These are phyloP conservation scores for Bothriochloa decipiens DNA, from an alignment of 176 grass and related monocot species.

Conservation along the genomic window DNA sequence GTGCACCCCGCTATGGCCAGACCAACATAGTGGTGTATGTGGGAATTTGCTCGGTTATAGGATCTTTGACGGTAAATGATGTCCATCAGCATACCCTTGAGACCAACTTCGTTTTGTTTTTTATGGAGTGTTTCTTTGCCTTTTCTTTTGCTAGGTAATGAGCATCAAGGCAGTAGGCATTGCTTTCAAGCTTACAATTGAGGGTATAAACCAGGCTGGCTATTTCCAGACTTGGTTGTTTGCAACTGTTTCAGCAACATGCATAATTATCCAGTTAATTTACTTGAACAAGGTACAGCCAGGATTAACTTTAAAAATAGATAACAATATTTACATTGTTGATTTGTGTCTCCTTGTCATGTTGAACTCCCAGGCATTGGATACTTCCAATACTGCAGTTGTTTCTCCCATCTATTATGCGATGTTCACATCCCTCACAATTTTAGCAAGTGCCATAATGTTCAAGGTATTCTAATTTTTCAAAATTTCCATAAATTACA, in stretches of 20 bases:
- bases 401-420: constrained; percentile 97
- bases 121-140: constrained; percentile 15
- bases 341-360: neutral
- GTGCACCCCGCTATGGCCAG: constrained; percentile 83
- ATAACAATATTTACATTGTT: neutral
- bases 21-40: constrained; percentile 91
- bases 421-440: constrained; percentile 97
- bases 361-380: constrained; percentile 68
- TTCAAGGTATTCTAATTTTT: constrained; percentile 64
- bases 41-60: constrained; percentile 88
- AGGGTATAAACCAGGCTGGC: constrained; percentile 80
- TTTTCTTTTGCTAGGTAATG: constrained; percentile 76
- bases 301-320: neutral
- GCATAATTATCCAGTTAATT: constrained; percentile 81
- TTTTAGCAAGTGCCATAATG: constrained; percentile 98
- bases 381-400: constrained; percentile 96
- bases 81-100: neutral
- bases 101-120: constrained; percentile 14
- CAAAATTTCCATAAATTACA: neutral
- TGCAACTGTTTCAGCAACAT: constrained; percentile 72
- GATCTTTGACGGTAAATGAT: constrained; percentile 91
- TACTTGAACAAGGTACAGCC: constrained; percentile 91
- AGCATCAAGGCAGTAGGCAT: constrained; percentile 95
- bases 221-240: constrained; percentile 97
- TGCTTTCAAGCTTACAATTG: constrained; percentile 88